phyloP scores from a whole-genome alignment of 306 rosid genomes.

The Aeschynomene evenia region DNA sequence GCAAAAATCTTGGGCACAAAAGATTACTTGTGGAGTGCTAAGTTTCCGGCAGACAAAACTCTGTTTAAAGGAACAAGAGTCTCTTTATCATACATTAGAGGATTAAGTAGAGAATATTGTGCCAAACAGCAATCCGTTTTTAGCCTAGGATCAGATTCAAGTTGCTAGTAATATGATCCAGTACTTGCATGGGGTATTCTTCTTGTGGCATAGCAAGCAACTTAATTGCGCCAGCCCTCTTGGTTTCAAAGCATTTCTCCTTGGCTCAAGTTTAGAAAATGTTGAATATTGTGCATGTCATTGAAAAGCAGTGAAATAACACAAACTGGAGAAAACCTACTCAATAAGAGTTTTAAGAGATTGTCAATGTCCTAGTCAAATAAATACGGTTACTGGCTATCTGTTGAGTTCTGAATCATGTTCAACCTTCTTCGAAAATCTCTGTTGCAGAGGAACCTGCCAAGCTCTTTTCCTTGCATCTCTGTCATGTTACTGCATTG shows the following conservation, averaged over 20 bases:
- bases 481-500: not conserved
- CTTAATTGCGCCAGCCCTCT: not conserved
- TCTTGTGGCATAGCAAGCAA: slow-evolving; percentile 20
- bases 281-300: not conserved
- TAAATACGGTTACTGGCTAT: slow-evolving; percentile 14
- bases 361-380: not conserved
- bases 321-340: not conserved
- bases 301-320: slow-evolving; percentile 24
- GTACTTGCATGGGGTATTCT: slow-evolving; percentile 16
- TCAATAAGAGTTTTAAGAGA: not conserved
- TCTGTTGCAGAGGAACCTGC: no score
- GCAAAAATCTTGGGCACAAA: not conserved
- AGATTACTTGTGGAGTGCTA: slow-evolving; percentile 6
- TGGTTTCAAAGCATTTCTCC: slow-evolving; percentile 13
- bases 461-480: slow-evolving; percentile 14
- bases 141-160: not conserved
- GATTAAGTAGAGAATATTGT: not conserved
- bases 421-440: no score
- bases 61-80: not conserved
- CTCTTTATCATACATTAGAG: not conserved
- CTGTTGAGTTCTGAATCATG: not conserved
- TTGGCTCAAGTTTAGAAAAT: not conserved
- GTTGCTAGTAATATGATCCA: not conserved
- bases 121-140: not conserved
- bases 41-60: not conserved